Percentiles rank a stretch among this genome's conserved stretches.
phyloP scores from a whole-genome alignment of 179 eudicot genomes.

The Beta macrorhiza region DNA sequence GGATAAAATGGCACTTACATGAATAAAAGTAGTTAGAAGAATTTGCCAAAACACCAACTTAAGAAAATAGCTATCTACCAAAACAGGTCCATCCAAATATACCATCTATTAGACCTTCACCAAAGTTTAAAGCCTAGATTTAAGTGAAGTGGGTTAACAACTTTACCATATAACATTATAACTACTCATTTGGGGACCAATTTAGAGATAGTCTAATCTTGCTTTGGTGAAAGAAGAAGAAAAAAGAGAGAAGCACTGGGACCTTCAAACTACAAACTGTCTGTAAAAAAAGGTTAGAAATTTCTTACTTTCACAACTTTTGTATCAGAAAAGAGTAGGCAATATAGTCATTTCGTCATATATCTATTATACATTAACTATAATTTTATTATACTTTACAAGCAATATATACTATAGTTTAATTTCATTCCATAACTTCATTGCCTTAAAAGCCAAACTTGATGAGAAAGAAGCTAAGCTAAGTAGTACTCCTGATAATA shows the following conservation, averaged over 20 bases:
- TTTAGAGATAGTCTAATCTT: neutral
- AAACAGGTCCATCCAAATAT: slow-evolving; percentile 19
- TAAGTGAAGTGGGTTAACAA: slow-evolving; percentile 1
- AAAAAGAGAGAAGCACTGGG: slow-evolving; percentile 10
- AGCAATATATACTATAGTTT: neutral
- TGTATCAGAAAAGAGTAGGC: slow-evolving; percentile 24
- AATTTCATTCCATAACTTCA: slow-evolving; percentile 8
- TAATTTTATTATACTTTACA: slow-evolving; percentile 14
- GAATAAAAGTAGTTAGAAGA: slow-evolving; percentile 35
- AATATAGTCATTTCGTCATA: slow-evolving; percentile 32
- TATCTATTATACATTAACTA: slow-evolving; percentile 5
- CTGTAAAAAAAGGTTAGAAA: slow-evolving; percentile 23
- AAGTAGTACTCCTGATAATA: neutral
- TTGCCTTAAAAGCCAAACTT: slow-evolving; percentile 39
- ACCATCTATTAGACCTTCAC: neutral
- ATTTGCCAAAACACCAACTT: slow-evolving; percentile 47
- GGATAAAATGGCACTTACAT: no score
- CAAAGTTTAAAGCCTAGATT: neutral
- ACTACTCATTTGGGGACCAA: slow-evolving; percentile 2
- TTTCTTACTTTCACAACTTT: slow-evolving; percentile 20
- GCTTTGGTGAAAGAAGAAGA: slow-evolving; percentile 1
- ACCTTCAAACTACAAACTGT: slow-evolving; percentile 28
- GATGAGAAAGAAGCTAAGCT: neutral
- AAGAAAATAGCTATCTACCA: slow-evolving; percentile 40
- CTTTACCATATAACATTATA: neutral